Percentiles rank a stretch among this genome's conserved stretches.
Evolutionary conservation across 2,329 filamentous ascomycete genomes (phyloP).

Genomic region (Penicillium sp.): DNA sequence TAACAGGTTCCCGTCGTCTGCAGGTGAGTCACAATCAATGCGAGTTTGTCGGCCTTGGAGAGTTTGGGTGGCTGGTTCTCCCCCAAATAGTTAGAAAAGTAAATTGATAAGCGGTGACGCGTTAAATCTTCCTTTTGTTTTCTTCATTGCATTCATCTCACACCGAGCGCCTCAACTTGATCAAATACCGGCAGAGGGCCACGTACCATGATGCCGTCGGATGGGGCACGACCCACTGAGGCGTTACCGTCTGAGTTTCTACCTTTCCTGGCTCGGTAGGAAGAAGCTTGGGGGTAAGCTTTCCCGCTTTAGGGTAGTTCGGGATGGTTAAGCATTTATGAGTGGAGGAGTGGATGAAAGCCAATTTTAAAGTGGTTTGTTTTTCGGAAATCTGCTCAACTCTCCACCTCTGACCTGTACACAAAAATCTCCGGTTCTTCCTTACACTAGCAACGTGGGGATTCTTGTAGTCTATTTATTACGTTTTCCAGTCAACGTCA

Average conservation of each 20-base stretch:
- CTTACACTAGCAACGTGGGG: not conserved
- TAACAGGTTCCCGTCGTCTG: slow-evolving; percentile 61
- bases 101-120: slow-evolving; percentile 2
- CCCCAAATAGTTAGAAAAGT: not conserved
- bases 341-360: slow-evolving; percentile 9
- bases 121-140: slow-evolving; percentile 16
- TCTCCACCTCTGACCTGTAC: slow-evolving; percentile 9
- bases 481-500: not conserved
- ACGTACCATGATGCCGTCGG: slow-evolving; percentile 16
- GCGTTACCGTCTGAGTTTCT: not conserved
- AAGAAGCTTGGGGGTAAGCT: slow-evolving; percentile 2
- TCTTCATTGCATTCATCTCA: not conserved
- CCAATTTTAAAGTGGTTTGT: slow-evolving; percentile 20
- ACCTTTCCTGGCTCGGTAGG: not conserved
- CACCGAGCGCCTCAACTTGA: not conserved
- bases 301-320: slow-evolving; percentile 3
- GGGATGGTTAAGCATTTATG: slow-evolving; percentile 3
- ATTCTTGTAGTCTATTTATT: not conserved
- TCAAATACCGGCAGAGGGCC: not conserved
- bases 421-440: not conserved
- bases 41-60: slow-evolving; percentile 58
- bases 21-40: slow-evolving; percentile 59
- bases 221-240: slow-evolving; percentile 3
- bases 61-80: slow-evolving; percentile 51
- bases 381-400: slow-evolving; percentile 13